Conservation (phyloP, 2,329 filamentous ascomycete genomes). For the Cercospora sp. region DNA sequence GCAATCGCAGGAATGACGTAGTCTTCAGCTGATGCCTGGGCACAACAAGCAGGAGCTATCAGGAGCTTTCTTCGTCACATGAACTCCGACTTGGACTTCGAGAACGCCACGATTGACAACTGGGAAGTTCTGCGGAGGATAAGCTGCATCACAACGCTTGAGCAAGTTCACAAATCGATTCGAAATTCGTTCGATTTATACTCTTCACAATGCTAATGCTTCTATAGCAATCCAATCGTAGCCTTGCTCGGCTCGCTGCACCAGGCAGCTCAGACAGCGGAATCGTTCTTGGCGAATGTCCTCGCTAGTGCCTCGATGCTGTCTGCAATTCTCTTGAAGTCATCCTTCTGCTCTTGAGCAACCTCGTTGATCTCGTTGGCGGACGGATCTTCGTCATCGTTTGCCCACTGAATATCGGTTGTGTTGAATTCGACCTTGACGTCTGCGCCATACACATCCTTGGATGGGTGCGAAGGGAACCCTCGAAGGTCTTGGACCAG, state of each 20-base stretch:
- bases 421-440: conserved; percentile 46
- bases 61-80: conserved; percentile 8
- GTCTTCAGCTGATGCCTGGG: background rate
- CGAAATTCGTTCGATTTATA: background rate
- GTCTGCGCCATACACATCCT: conserved; percentile 45
- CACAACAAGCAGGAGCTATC: background rate
- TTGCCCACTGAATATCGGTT: conserved; percentile 47
- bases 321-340: conserved; percentile 46
- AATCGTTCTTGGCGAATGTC: conserved; percentile 46
- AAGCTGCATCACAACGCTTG: no score
- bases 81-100: background rate
- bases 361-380: conserved; percentile 39
- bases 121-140: background rate
- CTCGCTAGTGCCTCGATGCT: conserved; percentile 46
- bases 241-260: background rate
- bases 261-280: conserved; percentile 27
- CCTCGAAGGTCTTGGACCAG: conserved; percentile 44
- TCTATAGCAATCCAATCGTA: conserved; percentile 27
- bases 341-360: conserved; percentile 45
- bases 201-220: background rate
- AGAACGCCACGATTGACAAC: background rate
- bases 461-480: conserved; percentile 43
- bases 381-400: conserved; percentile 43
- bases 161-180: no score
- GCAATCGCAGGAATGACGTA: conserved; percentile 12